These are phyloP conservation scores for Cicer cuneatum DNA, from an alignment of 306 rosid genomes.

Conservation along the genomic window DNA sequence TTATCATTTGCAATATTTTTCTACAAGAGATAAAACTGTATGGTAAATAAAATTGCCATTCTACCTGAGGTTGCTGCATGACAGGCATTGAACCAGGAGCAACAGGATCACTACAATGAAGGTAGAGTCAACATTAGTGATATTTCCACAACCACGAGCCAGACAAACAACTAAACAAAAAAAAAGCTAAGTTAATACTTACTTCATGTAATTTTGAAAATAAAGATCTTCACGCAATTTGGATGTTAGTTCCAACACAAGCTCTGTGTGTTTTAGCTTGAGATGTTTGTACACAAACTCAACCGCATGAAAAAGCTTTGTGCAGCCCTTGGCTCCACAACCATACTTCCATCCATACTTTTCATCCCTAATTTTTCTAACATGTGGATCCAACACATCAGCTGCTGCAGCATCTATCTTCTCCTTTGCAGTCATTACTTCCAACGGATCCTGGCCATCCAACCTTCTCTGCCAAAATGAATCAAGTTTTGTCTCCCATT, in stretches of 20 bases:
- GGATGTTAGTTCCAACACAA: slow-evolving; percentile 78
- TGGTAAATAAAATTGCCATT: slow-evolving; percentile 34
- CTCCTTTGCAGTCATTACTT: slow-evolving; percentile 94
- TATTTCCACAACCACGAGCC: slow-evolving; percentile 27
- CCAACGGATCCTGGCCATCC: slow-evolving; percentile 92
- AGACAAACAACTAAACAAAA: not conserved
- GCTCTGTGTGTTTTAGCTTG: slow-evolving; percentile 89
- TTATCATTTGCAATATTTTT: slow-evolving; percentile 33
- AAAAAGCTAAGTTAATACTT: slow-evolving; percentile 46
- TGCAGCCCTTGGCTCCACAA: slow-evolving; percentile 99
- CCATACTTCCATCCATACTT: slow-evolving; percentile 99
- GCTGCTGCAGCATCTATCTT: slow-evolving; percentile 92
- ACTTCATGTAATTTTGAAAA: slow-evolving; percentile 97
- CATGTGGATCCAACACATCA: slow-evolving; percentile 85
- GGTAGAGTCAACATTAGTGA: slow-evolving; percentile 41
- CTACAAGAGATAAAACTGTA: slow-evolving; percentile 17
- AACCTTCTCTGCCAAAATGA: slow-evolving; percentile 84
- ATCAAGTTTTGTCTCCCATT: slow-evolving; percentile 92
- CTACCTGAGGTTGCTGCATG: slow-evolving; percentile 96
- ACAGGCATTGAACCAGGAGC: slow-evolving; percentile 98
- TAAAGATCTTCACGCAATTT: slow-evolving; percentile 93
- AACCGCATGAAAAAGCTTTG: slow-evolving; percentile 96
- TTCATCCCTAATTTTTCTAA: slow-evolving; percentile 97
- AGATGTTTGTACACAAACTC: slow-evolving; percentile 97
- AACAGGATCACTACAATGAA: slow-evolving; percentile 70